phyloP scores from a whole-genome alignment of 768 basidiomycete genomes.

The Termitomyces sp. region DNA sequence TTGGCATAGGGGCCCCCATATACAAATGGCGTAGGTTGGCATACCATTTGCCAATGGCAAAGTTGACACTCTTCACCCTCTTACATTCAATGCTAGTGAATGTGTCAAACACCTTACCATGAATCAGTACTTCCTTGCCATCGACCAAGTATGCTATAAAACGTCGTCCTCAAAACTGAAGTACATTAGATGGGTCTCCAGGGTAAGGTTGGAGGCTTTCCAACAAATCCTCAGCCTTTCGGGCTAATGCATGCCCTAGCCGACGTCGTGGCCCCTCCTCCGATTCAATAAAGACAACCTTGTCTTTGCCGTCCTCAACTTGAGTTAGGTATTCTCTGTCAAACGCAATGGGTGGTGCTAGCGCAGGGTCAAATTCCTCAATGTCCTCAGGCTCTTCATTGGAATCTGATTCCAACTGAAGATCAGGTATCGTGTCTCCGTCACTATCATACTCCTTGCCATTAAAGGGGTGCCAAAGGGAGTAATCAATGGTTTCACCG shows the following conservation, averaged over 20 bases:
- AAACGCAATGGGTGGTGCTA: neutral
- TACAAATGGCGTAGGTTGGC: neutral
- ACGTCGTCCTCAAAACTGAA: neutral
- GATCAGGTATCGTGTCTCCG: too few relatives aligned
- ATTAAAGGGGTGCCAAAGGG: too few relatives aligned
- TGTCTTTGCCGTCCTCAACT: too few relatives aligned
- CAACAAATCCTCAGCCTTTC: neutral
- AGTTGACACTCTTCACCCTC: neutral
- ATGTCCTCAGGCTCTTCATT: too few relatives aligned
- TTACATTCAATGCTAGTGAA: neutral
- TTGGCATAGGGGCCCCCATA: neutral
- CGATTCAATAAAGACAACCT: neutral
- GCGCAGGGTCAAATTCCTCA: neutral
- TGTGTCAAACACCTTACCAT: neutral
- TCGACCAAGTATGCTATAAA: constrained; percentile 11
- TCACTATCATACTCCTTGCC: too few relatives aligned
- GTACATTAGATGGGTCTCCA: neutral
- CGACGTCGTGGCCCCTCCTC: neutral
- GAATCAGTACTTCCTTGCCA: neutral
- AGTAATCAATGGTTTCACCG: too few relatives aligned
- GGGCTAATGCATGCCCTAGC: neutral
- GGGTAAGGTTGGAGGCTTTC: neutral
- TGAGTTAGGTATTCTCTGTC: neutral
- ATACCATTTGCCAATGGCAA: neutral
- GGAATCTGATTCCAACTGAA: too few relatives aligned